These are phyloP conservation scores for Mycena sp. DNA, from an alignment of 1,284 basidiomycete genomes.

Conservation along the genomic window DNA sequence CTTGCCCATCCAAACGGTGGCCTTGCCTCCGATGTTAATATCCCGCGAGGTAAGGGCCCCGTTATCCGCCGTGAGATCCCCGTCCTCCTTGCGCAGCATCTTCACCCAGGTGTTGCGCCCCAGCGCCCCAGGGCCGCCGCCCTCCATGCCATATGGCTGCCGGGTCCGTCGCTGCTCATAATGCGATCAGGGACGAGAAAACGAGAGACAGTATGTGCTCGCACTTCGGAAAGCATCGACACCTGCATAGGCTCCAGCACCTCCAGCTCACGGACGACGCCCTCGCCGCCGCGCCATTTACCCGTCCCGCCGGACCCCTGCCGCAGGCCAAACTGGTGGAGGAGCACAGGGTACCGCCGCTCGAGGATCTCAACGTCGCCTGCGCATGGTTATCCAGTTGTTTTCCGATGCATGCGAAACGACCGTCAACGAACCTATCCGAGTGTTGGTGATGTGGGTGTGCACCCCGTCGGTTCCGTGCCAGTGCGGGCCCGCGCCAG, in stretches of 20 bases:
- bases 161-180: slow-evolving; percentile 78
- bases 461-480: slow-evolving; percentile 90
- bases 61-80: slow-evolving; percentile 60
- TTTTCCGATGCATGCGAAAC: background rate
- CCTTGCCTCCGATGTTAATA: slow-evolving; percentile 94
- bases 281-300: slow-evolving; percentile 86
- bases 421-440: slow-evolving; percentile 47
- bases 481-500: slow-evolving; percentile 92
- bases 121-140: slow-evolving; percentile 79
- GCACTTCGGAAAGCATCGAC: slow-evolving; percentile 72
- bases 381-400: slow-evolving; percentile 41
- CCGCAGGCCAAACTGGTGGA: slow-evolving; percentile 86
- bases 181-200: slow-evolving; percentile 8
- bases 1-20: slow-evolving; percentile 87
- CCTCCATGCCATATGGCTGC: slow-evolving; percentile 91
- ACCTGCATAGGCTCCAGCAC: slow-evolving; percentile 89
- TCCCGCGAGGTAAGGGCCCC: slow-evolving; percentile 54
- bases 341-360: slow-evolving; percentile 87
- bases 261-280: slow-evolving; percentile 89
- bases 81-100: slow-evolving; percentile 73
- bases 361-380: slow-evolving; percentile 95
- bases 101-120: slow-evolving; percentile 95
- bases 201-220: background rate
- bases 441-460: slow-evolving; percentile 94
- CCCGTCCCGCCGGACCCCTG: slow-evolving; percentile 83